Base-by-base conservation (phyloP, 2,329 filamentous ascomycete species). In the Fusarium neocosmosporiellum region DNA sequence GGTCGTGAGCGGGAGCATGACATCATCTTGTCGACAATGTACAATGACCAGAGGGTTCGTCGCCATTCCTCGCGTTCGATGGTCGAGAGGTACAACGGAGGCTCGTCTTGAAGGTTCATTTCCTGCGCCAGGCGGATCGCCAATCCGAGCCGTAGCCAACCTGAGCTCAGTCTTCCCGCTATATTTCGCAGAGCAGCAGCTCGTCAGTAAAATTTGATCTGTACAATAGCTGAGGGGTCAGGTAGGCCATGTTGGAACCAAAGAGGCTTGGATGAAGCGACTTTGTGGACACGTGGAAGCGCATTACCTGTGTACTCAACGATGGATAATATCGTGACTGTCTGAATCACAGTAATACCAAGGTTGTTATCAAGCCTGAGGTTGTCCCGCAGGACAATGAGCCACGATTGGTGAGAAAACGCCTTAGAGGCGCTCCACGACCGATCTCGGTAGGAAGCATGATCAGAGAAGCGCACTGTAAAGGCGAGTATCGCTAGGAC, bases 41-140 rank as follows among this genome's bases (percentile, higher is more conserved):
- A 83, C n/a, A 83, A 72, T 8, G 82, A 83, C 82, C 82, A 83
- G 58, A 83, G 83, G 0, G 79, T 75, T 14, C 78, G 71, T 10
- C 81, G 72, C 14, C 79, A 75, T 64, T 83, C 81, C 61, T 48
- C 43, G 18, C 20, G 43, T 29, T 48, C 43, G 16, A 29, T 24
- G 13, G 18, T 14, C 2, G 43, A 36, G 7, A 80, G 71, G 29
- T 37, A 14, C 0, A 34, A 5, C 1, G 70, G 54, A 3, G 79
- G 78, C 50, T 83, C 81, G 18, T 72, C 46, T 74, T 80, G 81
- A 36, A 83, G 75, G 11, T 74, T 68, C 13, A 81, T 50, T 57
- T 80, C 81, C 63, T 83, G 81, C 1, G 80, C 78, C 29, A 83
- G 76, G 10, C 80, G 76, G 24, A 78, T 74, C 7, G 78, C 73